Base-by-base conservation (phyloP, 371 early-diverging fungal species). In the Syncephalastrum contaminatum region DNA sequence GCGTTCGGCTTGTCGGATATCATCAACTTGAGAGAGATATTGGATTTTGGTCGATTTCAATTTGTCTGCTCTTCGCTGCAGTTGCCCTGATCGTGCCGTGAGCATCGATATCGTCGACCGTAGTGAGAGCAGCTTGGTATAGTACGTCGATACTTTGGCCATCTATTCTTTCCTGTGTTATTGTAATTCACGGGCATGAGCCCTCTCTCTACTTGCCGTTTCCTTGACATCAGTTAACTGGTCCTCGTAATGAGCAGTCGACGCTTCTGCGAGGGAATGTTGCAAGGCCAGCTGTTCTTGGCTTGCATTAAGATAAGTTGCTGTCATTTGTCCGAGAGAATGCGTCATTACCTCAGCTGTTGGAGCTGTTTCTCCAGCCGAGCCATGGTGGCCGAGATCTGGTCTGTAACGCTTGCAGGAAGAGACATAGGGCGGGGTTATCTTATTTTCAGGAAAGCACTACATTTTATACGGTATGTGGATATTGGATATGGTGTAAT, bases 21-120 rank as follows among this genome's bases (percentile, higher is more conserved):
- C 44, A 48, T 76, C 77, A 15, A 67, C 40, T 42, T 76, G 69
- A 2, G 69, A 60, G 4, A 70, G 24, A 39, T 76, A 67, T 10
- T 70, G 58, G 2, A 57, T 21, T 20, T 72, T 72, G 12, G 62
- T 53, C 13, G 42, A 16, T 36, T 70, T 68, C 1, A 76, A 52
- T 25, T 68, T 68, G 13, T 66, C 58, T 0, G 73, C 73, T 43
- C 67, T 54, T 7, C 53, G 56, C 15, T 63, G 60, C 14, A 76
- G 58, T 22, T 73, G 70, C 13, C 59, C 58, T 3, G 73, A 62
- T 24, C 71, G 59, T 19, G 73, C 70, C 18, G 55, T 42, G 2
- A 76, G 48, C 65, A 69, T 66, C 1, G 67, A 53, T 71, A 76
- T 71, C 7, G 69, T 71, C 36, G 73, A 66, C 27, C 69, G 66